Base-by-base conservation (phyloP, 1,284 basidiomycete genomes). In the Rhodotorula mucilaginosa region DNA sequence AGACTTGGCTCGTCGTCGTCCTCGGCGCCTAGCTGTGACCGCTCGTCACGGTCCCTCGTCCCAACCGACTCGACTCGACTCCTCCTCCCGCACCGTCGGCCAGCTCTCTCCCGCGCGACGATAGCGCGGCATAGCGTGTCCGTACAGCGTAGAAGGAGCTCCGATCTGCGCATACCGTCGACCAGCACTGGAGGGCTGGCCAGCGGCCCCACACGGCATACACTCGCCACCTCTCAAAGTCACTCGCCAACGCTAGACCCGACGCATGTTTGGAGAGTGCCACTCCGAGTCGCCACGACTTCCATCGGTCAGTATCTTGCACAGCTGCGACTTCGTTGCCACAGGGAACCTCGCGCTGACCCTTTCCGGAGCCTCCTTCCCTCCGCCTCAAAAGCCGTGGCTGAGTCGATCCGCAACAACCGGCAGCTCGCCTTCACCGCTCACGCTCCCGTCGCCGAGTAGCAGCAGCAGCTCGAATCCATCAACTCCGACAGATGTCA, bases 261-360 rank as follows among this genome's bases (percentile, higher is more conserved):
- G 10, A 19, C 8, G n/a, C n/a, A 68, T 74, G 71, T 74, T 74
- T 57, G 73, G 73, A 48, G 73, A 74, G 34, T 15, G 57, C 4
- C 31, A 39, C 2, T 59, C 52, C 57, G 73, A 74, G 64, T 68
- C 65, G 2, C 73, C 73, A 12, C 62, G 73, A 26, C 58, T 65
- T 29, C 71, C 73, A 16, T 72, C 71, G 13, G 71, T 73, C 21
- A 29, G 73, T 23, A n/a, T n/a, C n/a, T n/a, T n/a, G n/a, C n/a
- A n/a, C n/a, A n/a, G n/a, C n/a, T n/a, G n/a, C n/a, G n/a, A n/a
- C n/a, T n/a, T n/a, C n/a, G n/a, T n/a, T n/a, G n/a, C n/a, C n/a
- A 19, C 10, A 26, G 39, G 12, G 39, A 44, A 44, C 39, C 39
- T 44, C 39, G 39, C 39, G 39, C 39, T 44, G 39, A 44, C 39